Percentiles rank a stretch among this genome's conserved stretches.
These are phyloP conservation scores for Candida germanica DNA, from an alignment of 805 yeast species.

Conservation along the genomic window DNA sequence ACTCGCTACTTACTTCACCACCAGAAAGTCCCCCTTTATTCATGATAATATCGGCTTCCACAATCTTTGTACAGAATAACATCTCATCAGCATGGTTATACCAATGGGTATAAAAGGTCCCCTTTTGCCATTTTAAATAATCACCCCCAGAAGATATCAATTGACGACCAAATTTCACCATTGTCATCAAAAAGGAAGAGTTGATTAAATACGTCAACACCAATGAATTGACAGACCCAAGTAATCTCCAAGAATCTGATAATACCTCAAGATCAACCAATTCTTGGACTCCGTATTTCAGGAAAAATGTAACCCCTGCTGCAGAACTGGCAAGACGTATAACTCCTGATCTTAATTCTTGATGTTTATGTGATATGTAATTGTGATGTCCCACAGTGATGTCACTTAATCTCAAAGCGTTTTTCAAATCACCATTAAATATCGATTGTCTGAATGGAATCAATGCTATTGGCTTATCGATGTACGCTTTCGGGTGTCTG, in stretches of 20 bases:
- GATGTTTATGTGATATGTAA: conserved; percentile 37
- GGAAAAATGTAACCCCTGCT: conserved; percentile 30
- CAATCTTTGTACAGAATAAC: conserved; percentile 59
- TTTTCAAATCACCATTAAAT: conserved; percentile 53
- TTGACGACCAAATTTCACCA: conserved; percentile 40
- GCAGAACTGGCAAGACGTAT: conserved; percentile 30
- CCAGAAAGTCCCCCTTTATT: conserved; percentile 46
- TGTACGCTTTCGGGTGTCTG: conserved; percentile 22
- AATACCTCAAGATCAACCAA: conserved; percentile 38
- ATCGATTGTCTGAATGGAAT: conserved; percentile 64
- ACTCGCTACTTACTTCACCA: conserved; percentile 29
- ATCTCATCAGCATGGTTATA: conserved; percentile 65
- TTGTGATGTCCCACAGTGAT: conserved; percentile 56
- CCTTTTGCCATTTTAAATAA: conserved; percentile 58
- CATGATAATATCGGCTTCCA: conserved; percentile 60
- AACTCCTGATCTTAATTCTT: conserved; percentile 30
- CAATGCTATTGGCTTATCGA: conserved; percentile 44
- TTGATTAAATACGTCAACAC: conserved; percentile 38
- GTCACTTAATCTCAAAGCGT: conserved; percentile 58
- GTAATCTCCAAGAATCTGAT: conserved; percentile 35
- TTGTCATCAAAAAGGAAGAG: conserved; percentile 39
- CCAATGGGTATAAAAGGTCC: conserved; percentile 64
- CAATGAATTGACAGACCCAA: conserved; percentile 47
- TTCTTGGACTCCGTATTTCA: conserved; percentile 41
- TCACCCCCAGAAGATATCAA: conserved; percentile 45